phyloP scores from a whole-genome alignment of 2,329 filamentous ascomycete genomes.

The Xylariaceae sp. region DNA sequence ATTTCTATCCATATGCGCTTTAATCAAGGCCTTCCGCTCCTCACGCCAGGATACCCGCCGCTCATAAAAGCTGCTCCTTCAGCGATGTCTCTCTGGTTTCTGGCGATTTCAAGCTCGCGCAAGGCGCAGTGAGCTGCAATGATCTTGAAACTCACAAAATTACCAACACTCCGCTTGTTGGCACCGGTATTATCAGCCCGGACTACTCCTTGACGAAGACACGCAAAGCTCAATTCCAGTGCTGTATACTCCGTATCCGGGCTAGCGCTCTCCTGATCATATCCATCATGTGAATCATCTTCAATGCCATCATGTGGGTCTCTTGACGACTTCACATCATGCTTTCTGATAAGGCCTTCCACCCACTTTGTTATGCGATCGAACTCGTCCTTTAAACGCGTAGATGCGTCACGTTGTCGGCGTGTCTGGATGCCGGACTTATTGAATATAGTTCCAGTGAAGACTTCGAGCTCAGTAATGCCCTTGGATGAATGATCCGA shows the following conservation, averaged over 20 bases:
- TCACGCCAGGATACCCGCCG: slow-evolving; percentile 32
- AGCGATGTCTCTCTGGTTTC: slow-evolving; percentile 24
- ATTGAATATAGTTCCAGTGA: slow-evolving; percentile 63
- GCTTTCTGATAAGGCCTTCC: slow-evolving; percentile 46
- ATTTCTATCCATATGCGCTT: background rate
- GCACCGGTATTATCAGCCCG: background rate
- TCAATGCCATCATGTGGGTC: slow-evolving; percentile 18
- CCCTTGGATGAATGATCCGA: slow-evolving; percentile 53
- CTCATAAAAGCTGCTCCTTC: slow-evolving; percentile 22
- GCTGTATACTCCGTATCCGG: slow-evolving; percentile 17
- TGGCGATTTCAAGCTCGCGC: slow-evolving; percentile 39
- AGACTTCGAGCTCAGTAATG: slow-evolving; percentile 60
- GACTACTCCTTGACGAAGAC: slow-evolving; percentile 34
- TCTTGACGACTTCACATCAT: slow-evolving; percentile 13
- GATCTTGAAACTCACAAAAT: slow-evolving; percentile 42
- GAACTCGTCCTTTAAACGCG: slow-evolving; percentile 59
- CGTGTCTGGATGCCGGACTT: slow-evolving; percentile 55
- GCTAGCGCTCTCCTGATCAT: background rate
- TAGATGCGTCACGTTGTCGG: slow-evolving; percentile 59
- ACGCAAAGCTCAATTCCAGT: slow-evolving; percentile 42
- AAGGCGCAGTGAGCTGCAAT: slow-evolving; percentile 41
- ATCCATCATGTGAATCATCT: background rate
- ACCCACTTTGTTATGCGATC: slow-evolving; percentile 54
- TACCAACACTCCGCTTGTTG: slow-evolving; percentile 21
- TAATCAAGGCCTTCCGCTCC: slow-evolving; percentile 9